A percentile compares a stretch with the other conserved stretches of the same genome.
Conservation (phyloP, 2,329 filamentous ascomycete genomes). For the Gaeumannomyces tritici region DNA sequence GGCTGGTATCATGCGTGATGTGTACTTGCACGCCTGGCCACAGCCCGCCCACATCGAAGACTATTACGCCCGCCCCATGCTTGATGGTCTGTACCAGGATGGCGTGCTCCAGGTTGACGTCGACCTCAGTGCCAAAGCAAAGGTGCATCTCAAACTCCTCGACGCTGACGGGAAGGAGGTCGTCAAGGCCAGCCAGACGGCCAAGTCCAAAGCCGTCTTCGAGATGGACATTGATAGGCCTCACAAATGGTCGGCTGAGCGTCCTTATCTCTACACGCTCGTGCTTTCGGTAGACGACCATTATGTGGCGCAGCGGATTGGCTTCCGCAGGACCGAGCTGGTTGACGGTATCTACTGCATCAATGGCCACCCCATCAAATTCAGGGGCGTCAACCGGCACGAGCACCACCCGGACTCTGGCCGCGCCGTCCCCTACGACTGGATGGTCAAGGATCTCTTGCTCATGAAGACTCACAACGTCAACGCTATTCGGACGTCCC, state of each 20-base stretch:
- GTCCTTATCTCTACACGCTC: constrained; percentile 43
- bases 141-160: constrained; percentile 5
- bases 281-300: constrained; percentile 11
- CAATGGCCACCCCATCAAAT: constrained; percentile 50
- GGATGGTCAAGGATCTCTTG: constrained; percentile 50
- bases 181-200: constrained; percentile 1
- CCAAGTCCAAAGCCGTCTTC: constrained; percentile 8
- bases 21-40: constrained; percentile 54
- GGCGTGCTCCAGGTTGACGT: constrained; percentile 29
- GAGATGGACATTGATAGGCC: constrained; percentile 30
- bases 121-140: constrained; percentile 19
- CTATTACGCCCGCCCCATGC: constrained; percentile 33
- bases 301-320: constrained; percentile 35
- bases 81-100: constrained; percentile 35
- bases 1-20: constrained; percentile 59
- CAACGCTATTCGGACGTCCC: constrained; percentile 59
- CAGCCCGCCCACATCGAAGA: constrained; percentile 17
- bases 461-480: constrained; percentile 64
- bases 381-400: constrained; percentile 59
- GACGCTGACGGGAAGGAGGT: constrained; percentile 4
- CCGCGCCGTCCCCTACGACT: constrained; percentile 53
- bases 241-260: constrained; percentile 53
- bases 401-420: constrained; percentile 59
- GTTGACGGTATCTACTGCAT: constrained; percentile 50
- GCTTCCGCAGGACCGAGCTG: constrained; percentile 54